Base-by-base conservation (phyloP, 176 grass and related monocot genomes). In the Lolium rigidum region DNA sequence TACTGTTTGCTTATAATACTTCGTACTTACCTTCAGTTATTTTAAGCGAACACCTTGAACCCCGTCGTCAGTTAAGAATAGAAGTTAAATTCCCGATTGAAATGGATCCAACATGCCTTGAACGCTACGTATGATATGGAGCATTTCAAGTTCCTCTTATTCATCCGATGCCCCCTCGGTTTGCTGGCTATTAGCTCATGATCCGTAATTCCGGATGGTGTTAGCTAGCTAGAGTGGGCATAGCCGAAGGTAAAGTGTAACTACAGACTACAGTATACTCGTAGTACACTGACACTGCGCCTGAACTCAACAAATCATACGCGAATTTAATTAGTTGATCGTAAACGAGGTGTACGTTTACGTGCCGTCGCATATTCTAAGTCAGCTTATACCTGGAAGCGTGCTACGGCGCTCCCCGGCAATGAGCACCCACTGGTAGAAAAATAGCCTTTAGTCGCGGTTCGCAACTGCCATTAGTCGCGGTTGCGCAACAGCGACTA, bases 101-200 rank as follows among this genome's bases (percentile, higher is more conserved):
- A 77, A 70, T 16, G 61, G 64, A 83, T 86, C 64, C 56, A 18
- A 58, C 58, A 47, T 83, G 74, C 66, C 80, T 87, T 90, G 75
- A 80, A 90, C 85, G 58, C 76, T 87, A 87, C 80, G 80, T n/a
- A 61, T 61, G 58, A 61, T 41, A 41, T 22, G 57, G 20, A 21
- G 57, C 57, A 17, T 24, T 2, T 61, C 2, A 61, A 24, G 3
- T 5, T 61, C 8, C 58, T 24, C 6, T 61, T 61, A 61, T 24
- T 24, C 58, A 61, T 61, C 58, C 2, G 18, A 24, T 24, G 58
- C n/a, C n/a, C 22, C 64, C 66, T 73, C 76, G 67, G 21, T 84
- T 54, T 66, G 76, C 46, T 17, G n/a, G n/a, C 58, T 60, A 59
- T 18, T 59, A 24, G n/a, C 58, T 61, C 58, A 4, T 61, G 20